Evolutionary conservation across 2,329 filamentous ascomycete species (phyloP).

Genomic region (Leptographium lundbergii): DNA sequence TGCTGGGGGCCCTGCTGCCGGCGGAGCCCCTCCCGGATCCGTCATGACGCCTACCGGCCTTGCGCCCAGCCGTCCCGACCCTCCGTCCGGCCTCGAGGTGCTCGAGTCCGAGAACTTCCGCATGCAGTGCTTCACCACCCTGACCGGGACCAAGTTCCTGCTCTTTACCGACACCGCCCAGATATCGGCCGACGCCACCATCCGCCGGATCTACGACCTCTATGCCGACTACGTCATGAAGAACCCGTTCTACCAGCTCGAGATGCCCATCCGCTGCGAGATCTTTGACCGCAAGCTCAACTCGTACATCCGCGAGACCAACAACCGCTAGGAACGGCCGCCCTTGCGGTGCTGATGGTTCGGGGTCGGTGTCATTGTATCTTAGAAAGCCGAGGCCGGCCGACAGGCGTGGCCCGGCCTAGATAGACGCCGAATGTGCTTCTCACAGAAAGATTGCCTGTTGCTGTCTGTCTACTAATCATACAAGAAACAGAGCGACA

Average conservation of each 20-base stretch:
- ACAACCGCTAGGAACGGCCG: constrained; percentile 33
- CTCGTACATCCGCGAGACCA: constrained; percentile 65
- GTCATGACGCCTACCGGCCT: constrained; percentile 11
- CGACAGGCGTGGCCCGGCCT: background rate
- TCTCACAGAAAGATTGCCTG: background rate
- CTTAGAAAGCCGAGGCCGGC: background rate
- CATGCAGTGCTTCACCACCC: constrained; percentile 87
- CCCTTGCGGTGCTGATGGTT: background rate
- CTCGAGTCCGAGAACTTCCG: constrained; percentile 91
- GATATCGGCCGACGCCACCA: constrained; percentile 72
- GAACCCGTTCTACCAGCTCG: constrained; percentile 95
- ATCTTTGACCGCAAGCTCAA: constrained; percentile 81
- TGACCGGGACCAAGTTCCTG: constrained; percentile 91
- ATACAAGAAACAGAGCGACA: constrained; percentile 2
- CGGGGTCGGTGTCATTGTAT: background rate
- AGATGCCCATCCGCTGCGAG: constrained; percentile 95
- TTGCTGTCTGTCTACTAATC: constrained; percentile 9
- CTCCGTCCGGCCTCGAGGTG: constrained; percentile 72
- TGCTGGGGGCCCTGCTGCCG: constrained; percentile 7
- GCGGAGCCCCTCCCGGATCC: constrained; percentile 5
- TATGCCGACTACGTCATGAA: constrained; percentile 99
- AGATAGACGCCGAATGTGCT: background rate
- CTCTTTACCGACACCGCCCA: constrained; percentile 87
- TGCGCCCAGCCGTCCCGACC: constrained; percentile 40
- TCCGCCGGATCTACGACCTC: constrained; percentile 80